phyloP scores from a whole-genome alignment of 208 protist species.

The Leishmania lainsoni region DNA sequence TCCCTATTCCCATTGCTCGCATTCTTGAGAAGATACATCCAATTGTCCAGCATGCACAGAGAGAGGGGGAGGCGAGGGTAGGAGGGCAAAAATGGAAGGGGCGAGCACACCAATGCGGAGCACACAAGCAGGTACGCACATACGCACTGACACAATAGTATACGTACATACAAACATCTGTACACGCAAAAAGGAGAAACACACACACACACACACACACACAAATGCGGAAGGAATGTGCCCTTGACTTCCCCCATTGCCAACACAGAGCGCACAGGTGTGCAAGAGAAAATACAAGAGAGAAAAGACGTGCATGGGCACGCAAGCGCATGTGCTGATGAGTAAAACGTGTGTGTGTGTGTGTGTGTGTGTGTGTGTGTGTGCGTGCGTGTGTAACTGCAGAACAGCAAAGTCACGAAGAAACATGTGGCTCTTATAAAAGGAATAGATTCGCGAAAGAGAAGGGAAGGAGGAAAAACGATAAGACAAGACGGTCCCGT shows the following conservation, averaged over 20 bases:
- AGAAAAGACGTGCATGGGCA: not conserved
- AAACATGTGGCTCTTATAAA: not conserved
- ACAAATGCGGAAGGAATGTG: not conserved
- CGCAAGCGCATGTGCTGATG: not conserved
- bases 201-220: conserved; percentile 3
- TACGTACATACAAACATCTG: not conserved
- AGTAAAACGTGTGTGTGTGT: not conserved
- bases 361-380: not conserved
- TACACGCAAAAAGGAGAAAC: not conserved
- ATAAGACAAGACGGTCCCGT: not conserved
- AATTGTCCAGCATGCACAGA: too few species aligned
- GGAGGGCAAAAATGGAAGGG: too few species aligned
- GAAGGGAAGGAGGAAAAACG: not conserved
- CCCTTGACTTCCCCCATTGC: too few species aligned
- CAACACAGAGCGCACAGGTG: not conserved
- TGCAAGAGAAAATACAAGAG: not conserved
- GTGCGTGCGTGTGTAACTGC: not conserved
- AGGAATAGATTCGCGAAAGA: not conserved
- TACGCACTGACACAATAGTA: too few species aligned
- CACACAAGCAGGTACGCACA: too few species aligned
- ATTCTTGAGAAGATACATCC: too few species aligned
- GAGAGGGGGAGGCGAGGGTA: too few species aligned
- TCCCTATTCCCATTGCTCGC: not conserved
- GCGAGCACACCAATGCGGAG: too few species aligned
- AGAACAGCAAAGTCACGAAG: not conserved